phyloP scores from a whole-genome alignment of 1,284 basidiomycete species.

The Chalciporus sp. region DNA sequence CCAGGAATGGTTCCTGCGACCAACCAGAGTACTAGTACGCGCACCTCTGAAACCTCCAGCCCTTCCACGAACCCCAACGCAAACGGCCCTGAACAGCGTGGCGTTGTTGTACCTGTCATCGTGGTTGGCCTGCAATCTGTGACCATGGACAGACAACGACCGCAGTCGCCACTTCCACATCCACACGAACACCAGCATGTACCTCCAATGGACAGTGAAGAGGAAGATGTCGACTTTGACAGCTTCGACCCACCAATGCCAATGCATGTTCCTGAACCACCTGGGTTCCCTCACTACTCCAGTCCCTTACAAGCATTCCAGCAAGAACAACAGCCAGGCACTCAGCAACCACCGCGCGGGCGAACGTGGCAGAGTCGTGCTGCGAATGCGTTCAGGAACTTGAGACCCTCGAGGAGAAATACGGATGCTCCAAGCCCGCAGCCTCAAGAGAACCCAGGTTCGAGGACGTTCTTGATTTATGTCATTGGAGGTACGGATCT shows the following conservation, averaged over 20 bases:
- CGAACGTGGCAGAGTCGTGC: conserved; percentile 51
- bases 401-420: conserved; percentile 47
- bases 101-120: conserved; percentile 73
- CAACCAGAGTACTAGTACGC: conserved; percentile 2
- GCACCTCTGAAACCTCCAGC: conserved; percentile 7
- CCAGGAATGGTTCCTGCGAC: conserved; percentile 16
- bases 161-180: conserved; percentile 20
- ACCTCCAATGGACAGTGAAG: conserved; percentile 24
- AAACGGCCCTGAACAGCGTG: conserved; percentile 21
- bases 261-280: conserved; percentile 31
- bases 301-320: conserved; percentile 12
- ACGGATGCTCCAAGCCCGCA: conserved; percentile 24
- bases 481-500: conserved; percentile 67
- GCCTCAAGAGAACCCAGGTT: conserved; percentile 44
- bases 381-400: conserved; percentile 57
- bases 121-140: conserved; percentile 80
- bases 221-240: conserved; percentile 30
- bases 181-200: conserved; percentile 10
- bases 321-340: conserved; percentile 20
- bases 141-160: conserved; percentile 43
- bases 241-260: conserved; percentile 27
- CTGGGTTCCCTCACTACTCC: conserved; percentile 21
- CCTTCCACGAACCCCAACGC: conserved; percentile 10
- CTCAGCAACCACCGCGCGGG: conserved; percentile 27
- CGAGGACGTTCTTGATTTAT: conserved; percentile 78